phyloP scores from a whole-genome alignment of 495 filamentous ascomycete species.

The Patellaria atrata region DNA sequence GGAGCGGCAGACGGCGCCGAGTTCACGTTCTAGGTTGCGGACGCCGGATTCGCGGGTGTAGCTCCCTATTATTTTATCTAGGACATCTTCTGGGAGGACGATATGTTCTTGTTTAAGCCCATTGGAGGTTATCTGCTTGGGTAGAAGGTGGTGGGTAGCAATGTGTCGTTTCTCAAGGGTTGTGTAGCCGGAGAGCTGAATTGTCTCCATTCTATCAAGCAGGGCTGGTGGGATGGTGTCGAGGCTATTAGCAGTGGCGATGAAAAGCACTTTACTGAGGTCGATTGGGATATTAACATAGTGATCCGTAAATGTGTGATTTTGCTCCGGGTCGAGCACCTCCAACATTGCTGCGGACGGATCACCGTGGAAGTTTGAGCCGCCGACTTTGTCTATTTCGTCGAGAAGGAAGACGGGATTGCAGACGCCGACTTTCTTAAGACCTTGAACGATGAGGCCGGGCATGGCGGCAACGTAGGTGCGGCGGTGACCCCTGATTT shows the following conservation, averaged over 20 bases:
- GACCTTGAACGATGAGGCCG: conserved; percentile 79
- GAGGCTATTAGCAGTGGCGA: conserved; percentile 93
- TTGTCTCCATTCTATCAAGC: conserved; percentile 95
- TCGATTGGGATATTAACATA: conserved; percentile 96
- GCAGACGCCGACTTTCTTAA: conserved; percentile 91
- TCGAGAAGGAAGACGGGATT: conserved; percentile 96
- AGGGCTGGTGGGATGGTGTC: conserved; percentile 90
- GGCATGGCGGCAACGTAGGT: conserved; percentile 99
- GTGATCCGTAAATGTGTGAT: conserved; percentile 86
- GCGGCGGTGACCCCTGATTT: conserved; percentile 87
- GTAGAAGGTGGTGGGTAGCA: conserved; percentile 80
- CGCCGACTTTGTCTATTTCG: conserved; percentile 96
- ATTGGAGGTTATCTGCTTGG: conserved; percentile 77
- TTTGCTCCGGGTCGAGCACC: conserved; percentile 96
- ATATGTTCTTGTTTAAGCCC: conserved; percentile 65
- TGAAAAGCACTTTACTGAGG: conserved; percentile 91
- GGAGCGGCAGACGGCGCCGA: conserved; percentile 82
- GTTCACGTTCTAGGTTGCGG: conserved; percentile 87
- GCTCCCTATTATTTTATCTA: conserved; percentile 85
- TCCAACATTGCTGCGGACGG: conserved; percentile 98
- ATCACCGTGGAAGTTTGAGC: conserved; percentile 85
- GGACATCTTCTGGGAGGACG: conserved; percentile 60
- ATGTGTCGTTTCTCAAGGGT: conserved; percentile 98
- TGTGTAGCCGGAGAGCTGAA: conserved; percentile 85
- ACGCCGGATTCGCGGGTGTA: conserved; percentile 98